Conservation (phyloP, 306 rosid species). For the Chamaecrista fasciculata region DNA sequence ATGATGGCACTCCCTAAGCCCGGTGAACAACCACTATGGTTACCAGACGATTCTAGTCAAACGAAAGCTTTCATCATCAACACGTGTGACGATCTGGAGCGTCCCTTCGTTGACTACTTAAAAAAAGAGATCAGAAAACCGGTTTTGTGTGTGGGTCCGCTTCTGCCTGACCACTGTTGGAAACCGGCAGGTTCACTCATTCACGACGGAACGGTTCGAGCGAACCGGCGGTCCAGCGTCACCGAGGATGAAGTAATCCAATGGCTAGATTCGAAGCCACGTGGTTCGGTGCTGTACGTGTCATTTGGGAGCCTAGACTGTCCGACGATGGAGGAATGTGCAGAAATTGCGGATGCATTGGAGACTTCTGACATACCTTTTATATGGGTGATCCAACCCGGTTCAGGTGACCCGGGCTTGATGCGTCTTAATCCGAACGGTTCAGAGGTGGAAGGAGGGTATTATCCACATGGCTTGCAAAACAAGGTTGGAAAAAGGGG, state of each 20-base stretch:
- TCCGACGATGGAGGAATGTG: conserved; percentile 45
- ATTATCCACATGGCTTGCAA: conserved; percentile 46
- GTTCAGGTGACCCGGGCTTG: conserved; percentile 44
- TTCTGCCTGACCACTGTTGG: conserved; percentile 64
- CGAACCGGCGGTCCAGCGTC: conserved; percentile 34
- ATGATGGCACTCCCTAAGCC: too few relatives aligned
- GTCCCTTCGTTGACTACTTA: conserved; percentile 45
- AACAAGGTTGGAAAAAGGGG: conserved; percentile 46
- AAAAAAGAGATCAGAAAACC: conserved; percentile 36
- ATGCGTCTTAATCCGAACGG: too few relatives aligned
- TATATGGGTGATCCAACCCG: conserved; percentile 58
- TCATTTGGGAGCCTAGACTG: conserved; percentile 61
- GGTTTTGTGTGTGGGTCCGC: conserved; percentile 75
- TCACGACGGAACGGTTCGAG: conserved; percentile 42
- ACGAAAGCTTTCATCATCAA: conserved; percentile 48
- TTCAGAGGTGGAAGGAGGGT: conserved; percentile 34
- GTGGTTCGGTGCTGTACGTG: conserved; percentile 50
- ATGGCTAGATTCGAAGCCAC: conserved; percentile 58
- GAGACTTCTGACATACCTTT: conserved; percentile 40
- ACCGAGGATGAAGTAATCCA: conserved; percentile 51
- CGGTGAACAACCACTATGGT: conserved; percentile 45
- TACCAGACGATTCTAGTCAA: conserved; percentile 26
- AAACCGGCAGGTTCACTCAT: conserved; percentile 40
- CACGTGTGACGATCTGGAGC: conserved; percentile 71
- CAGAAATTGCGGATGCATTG: conserved; percentile 36